Base-by-base conservation (phyloP, 2,329 filamentous ascomycete genomes). In the Grosmannia serpens region DNA sequence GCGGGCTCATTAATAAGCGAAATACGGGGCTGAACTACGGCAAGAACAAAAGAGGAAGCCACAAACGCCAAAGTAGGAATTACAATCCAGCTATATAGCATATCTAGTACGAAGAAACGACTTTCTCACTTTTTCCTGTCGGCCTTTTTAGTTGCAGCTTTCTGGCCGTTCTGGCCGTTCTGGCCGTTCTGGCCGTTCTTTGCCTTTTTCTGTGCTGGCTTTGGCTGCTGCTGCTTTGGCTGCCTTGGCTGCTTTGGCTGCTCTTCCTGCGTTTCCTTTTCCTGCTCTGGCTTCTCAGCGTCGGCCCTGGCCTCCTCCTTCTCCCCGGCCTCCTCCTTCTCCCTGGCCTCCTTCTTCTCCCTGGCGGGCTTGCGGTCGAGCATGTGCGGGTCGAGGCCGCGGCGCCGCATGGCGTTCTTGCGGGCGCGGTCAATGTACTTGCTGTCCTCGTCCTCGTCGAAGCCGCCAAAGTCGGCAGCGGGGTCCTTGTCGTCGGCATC, bases 351-450 rank as follows among this genome's bases (percentile, higher is more conserved):
- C 56, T 46, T 57, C 47, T 63, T 56, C 55, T 60, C 54, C n/a
- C 52, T 59, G 24, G 58, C 59, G 53, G 64, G 60, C 59, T 68
- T 70, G 65, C 69, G 68, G 52, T 74, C 71, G 29, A 80, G 73
- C 38, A 80, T 83, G 67, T 81, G 84, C 1, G 88, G 88, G 70
- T 91, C 84, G 57, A 91, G 71, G 61, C 88, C 88, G 68, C 87
- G 86, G 66, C 83, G 82, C 65, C 87, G 83, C 77, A 91, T 81
- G 60, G 84, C 81, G 66, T 87, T 89, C 64, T 82, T 81, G 75
- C 85, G 84, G n/a, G 84, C 87, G 65, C 83, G 83, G 67, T 86
- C 80, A 50, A 91, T 89, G 68, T 86, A 85, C 65, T 83, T 78
- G 65, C 78, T 71, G 67, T 92, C 89, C 68, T 85, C 86, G 0